Evolutionary conservation across 495 filamentous ascomycete species (phyloP).

Genomic region (Hypoxylon subgilvum): DNA sequence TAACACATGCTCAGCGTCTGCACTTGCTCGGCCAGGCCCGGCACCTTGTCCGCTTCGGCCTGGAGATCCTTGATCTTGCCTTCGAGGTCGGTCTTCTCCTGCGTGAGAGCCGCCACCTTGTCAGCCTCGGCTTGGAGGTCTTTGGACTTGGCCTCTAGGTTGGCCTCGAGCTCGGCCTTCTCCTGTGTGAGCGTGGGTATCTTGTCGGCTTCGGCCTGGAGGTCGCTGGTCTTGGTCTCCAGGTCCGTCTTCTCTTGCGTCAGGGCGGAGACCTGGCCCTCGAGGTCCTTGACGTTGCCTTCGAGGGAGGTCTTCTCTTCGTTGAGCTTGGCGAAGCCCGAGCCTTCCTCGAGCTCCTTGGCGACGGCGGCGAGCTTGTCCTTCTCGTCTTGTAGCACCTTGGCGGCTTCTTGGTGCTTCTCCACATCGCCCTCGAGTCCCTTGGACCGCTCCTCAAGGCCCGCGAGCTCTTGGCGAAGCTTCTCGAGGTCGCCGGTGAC

Average conservation of each 20-base stretch:
- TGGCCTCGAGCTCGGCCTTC: slow-evolving; percentile 42
- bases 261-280: slow-evolving; percentile 43
- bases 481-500: slow-evolving; percentile 35
- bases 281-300: slow-evolving; percentile 39
- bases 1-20: slow-evolving; percentile 21
- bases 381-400: slow-evolving; percentile 32
- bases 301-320: slow-evolving; percentile 41
- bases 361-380: slow-evolving; percentile 27
- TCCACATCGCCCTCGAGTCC: slow-evolving; percentile 32
- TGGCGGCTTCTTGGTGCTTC: slow-evolving; percentile 24
- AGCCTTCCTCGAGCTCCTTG: slow-evolving; percentile 32
- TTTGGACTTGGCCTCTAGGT: slow-evolving; percentile 40
- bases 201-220: slow-evolving; percentile 35
- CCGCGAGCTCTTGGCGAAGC: slow-evolving; percentile 35
- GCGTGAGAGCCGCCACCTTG: slow-evolving; percentile 40
- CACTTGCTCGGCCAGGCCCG: slow-evolving; percentile 29
- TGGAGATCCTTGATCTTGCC: slow-evolving; percentile 31
- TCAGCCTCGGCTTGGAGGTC: slow-evolving; percentile 46
- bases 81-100: slow-evolving; percentile 43
- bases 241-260: slow-evolving; percentile 41
- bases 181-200: slow-evolving; percentile 26
- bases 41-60: slow-evolving; percentile 33
- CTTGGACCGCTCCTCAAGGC: slow-evolving; percentile 34
- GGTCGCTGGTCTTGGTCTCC: slow-evolving; percentile 25
- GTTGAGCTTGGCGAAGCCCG: slow-evolving; percentile 28